A percentile compares a stretch with the other conserved stretches of the same genome.
These are phyloP conservation scores for Speleostelium caveatum DNA, from an alignment of 78 protist species.

Conservation along the genomic window DNA sequence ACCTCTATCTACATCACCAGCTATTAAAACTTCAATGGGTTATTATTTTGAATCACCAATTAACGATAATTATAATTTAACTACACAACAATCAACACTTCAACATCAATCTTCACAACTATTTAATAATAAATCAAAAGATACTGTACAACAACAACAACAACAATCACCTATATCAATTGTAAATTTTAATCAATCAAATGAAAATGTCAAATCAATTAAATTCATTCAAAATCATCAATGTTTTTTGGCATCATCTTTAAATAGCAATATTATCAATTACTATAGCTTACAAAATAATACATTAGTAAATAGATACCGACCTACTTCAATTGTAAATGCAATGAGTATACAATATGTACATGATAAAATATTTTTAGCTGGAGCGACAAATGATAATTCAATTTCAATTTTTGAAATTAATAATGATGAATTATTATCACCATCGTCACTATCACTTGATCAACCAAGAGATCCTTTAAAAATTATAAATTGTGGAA, in stretches of 20 bases:
- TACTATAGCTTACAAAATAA: constrained; percentile 21
- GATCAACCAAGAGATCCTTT: not conserved
- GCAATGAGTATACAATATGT: constrained; percentile 4
- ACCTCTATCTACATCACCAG: constrained; percentile 5
- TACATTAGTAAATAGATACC: not conserved
- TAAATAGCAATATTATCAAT: too few species aligned
- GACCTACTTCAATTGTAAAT: not conserved
- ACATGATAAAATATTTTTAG: constrained; percentile 42
- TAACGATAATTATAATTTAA: too few species aligned
- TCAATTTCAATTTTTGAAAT: constrained; percentile 7
- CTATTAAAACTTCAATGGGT: not conserved
- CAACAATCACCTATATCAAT: too few species aligned
- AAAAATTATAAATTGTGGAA: not conserved
- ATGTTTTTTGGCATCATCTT: too few species aligned
- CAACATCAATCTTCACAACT: too few species aligned
- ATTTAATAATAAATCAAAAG: too few species aligned
- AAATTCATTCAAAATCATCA: too few species aligned
- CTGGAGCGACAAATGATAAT: not conserved
- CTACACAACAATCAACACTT: too few species aligned
- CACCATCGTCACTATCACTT: not conserved
- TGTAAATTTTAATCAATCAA: too few species aligned
- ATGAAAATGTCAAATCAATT: too few species aligned
- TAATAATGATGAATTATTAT: not conserved
- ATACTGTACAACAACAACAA: too few species aligned
- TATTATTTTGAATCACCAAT: too few species aligned